Percentiles rank a stretch among this genome's conserved stretches.
Evolutionary conservation across 2,329 filamentous ascomycete species (phyloP).

Genomic region (Colletotrichum filicis): DNA sequence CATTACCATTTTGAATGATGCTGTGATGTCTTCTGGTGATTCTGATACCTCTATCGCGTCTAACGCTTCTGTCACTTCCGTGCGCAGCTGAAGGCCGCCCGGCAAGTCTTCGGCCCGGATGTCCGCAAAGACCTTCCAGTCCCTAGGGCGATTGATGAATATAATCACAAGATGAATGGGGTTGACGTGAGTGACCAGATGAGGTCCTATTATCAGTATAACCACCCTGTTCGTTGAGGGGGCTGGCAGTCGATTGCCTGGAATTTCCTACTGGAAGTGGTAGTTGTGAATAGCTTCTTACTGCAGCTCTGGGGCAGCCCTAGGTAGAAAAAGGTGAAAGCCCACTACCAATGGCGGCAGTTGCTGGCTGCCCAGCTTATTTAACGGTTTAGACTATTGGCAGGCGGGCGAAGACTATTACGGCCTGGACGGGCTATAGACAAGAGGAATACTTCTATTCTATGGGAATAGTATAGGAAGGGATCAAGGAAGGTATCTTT

Average conservation of each 20-base stretch:
- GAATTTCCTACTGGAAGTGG: slow-evolving; percentile 1
- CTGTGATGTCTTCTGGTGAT: no score
- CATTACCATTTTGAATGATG: no score
- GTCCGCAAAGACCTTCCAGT: background rate
- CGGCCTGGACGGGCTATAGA: background rate
- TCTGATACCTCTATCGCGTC: no score
- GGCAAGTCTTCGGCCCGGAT: background rate
- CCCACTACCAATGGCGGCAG: background rate
- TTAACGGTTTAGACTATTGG: background rate
- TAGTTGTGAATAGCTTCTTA: slow-evolving; percentile 11
- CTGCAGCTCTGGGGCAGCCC: background rate
- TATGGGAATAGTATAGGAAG: background rate
- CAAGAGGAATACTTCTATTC: background rate
- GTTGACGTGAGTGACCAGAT: background rate
- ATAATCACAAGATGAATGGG: background rate
- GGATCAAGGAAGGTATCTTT: background rate
- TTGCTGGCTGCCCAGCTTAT: background rate
- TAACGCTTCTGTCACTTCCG: no score
- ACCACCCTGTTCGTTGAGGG: background rate
- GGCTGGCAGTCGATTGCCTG: background rate
- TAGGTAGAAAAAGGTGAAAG: background rate
- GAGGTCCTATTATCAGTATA: background rate
- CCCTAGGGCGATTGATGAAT: background rate
- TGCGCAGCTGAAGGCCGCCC: background rate
- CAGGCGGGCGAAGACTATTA: background rate